Evolutionary conservation across 2,329 filamentous ascomycete species (phyloP).

Genomic region (Apiospora pterosperma): DNA sequence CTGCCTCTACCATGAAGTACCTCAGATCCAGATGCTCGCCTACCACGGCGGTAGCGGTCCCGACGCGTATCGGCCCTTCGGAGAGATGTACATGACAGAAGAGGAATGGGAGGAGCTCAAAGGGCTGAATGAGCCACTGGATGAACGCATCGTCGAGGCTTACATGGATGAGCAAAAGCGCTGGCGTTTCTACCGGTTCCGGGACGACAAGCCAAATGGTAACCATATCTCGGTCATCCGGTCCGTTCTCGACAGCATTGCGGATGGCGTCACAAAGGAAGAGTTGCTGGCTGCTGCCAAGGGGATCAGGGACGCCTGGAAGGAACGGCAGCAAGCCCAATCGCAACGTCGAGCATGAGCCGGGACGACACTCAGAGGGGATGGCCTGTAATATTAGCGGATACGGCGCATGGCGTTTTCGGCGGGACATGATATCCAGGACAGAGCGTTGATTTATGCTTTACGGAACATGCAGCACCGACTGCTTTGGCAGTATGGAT

Average conservation of each 20-base stretch:
- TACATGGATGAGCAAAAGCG: constrained; percentile 69
- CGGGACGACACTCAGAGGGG: not conserved
- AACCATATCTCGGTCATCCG: constrained; percentile 84
- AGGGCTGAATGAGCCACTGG: constrained; percentile 66
- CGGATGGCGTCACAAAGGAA: constrained; percentile 77
- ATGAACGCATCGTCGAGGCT: constrained; percentile 88
- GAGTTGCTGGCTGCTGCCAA: constrained; percentile 70
- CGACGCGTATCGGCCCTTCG: constrained; percentile 61
- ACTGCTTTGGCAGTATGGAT: not conserved
- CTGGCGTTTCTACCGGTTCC: constrained; percentile 86
- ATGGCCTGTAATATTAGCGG: not conserved
- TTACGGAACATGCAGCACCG: not conserved
- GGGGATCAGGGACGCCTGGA: constrained; percentile 78
- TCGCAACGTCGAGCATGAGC: not conserved
- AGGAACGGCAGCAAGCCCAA: constrained; percentile 47
- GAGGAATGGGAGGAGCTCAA: constrained; percentile 85
- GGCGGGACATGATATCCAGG: not conserved
- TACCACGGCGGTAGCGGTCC: constrained; percentile 56
- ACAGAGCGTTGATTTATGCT: not conserved
- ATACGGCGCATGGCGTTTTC: not conserved
- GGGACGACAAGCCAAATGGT: constrained; percentile 88
- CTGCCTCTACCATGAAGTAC: constrained; percentile 76
- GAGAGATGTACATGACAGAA: constrained; percentile 64
- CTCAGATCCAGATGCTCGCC: constrained; percentile 69
- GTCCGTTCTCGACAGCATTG: constrained; percentile 87